Evolutionary conservation across 2,329 filamentous ascomycete genomes (phyloP).

Genomic region (Alternaria ventricosa): DNA sequence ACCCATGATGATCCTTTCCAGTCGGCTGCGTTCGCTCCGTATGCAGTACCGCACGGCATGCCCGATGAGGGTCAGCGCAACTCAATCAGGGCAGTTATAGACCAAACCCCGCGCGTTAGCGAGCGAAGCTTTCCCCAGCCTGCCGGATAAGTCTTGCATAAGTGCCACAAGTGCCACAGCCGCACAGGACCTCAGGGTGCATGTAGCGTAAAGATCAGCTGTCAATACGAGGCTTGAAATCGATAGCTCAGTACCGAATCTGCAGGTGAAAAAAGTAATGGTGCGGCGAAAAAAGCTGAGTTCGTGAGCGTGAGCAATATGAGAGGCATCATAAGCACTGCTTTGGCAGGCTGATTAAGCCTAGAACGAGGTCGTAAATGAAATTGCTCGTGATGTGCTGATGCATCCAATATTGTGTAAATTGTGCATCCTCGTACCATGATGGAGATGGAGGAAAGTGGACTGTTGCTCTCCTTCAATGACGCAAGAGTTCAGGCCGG

Average conservation of each 20-base stretch:
- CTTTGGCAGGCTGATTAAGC: constrained; percentile 20
- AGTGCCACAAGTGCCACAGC: constrained; percentile 6
- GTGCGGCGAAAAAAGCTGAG: background rate
- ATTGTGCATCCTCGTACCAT: background rate
- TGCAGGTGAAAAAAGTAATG: constrained; percentile 8
- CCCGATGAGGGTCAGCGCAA: constrained; percentile 5
- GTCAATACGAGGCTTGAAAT: constrained; percentile 10
- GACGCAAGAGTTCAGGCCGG: constrained; percentile 1
- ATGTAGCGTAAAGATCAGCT: constrained; percentile 2
- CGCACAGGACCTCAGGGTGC: constrained; percentile 7
- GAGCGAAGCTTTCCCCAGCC: constrained; percentile 11
- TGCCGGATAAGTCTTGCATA: constrained; percentile 18
- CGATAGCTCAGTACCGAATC: constrained; percentile 14
- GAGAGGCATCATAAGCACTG: constrained; percentile 7
- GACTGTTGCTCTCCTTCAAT: background rate
- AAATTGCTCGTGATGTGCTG: background rate
- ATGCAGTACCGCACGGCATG: constrained; percentile 11
- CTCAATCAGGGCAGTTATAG: constrained; percentile 23
- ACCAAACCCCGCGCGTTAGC: constrained; percentile 21
- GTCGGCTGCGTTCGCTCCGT: constrained; percentile 2
- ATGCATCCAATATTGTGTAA: background rate
- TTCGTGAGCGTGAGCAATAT: constrained; percentile 20
- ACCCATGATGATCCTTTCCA: constrained; percentile 2
- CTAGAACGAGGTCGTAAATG: constrained; percentile 5
- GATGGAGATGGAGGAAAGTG: background rate